A percentile compares a stretch with the other conserved stretches of the same genome.
Evolutionary conservation across 805 yeast species (phyloP).

Genomic region (Starmerella floris): DNA sequence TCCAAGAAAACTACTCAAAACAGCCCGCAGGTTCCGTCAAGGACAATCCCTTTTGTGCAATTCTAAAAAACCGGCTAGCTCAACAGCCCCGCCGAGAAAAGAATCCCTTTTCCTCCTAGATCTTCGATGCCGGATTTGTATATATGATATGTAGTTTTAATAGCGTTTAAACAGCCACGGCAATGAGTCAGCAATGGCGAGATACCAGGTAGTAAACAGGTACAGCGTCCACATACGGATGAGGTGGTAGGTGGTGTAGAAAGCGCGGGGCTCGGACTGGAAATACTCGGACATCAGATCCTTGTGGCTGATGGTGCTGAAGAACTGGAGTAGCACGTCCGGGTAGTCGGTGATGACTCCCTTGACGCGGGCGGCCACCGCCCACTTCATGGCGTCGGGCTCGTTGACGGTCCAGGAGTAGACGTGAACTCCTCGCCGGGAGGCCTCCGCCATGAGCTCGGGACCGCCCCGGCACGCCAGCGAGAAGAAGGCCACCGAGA

Average conservation of each 20-base stretch:
- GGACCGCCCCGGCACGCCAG: constrained; percentile 35
- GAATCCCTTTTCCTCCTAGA: too few species aligned
- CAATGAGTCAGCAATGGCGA: constrained; percentile 17
- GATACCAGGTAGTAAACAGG: constrained; percentile 17
- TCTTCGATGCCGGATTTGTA: too few species aligned
- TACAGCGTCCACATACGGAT: constrained; percentile 18
- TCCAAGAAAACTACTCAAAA: too few species aligned
- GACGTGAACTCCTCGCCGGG: constrained; percentile 28
- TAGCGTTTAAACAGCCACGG: constrained; percentile 19
- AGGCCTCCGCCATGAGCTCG: constrained; percentile 26
- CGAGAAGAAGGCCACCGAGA: constrained; percentile 36
- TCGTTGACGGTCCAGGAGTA: constrained; percentile 44
- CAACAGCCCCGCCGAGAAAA: too few species aligned
- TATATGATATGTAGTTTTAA: not conserved
- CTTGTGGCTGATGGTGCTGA: constrained; percentile 18
- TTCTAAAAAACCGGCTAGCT: too few species aligned
- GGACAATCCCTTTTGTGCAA: too few species aligned
- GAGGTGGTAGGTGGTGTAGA: constrained; percentile 16
- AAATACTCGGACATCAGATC: constrained; percentile 22
- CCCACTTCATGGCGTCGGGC: constrained; percentile 29
- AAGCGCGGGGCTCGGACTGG: constrained; percentile 20
- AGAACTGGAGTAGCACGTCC: constrained; percentile 18
- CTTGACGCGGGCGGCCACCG: constrained; percentile 27
- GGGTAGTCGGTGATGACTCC: constrained; percentile 36
- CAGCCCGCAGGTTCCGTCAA: too few species aligned